These are phyloP conservation scores for Oryza coarctata DNA, from an alignment of 176 grass and related monocot species.

Conservation along the genomic window DNA sequence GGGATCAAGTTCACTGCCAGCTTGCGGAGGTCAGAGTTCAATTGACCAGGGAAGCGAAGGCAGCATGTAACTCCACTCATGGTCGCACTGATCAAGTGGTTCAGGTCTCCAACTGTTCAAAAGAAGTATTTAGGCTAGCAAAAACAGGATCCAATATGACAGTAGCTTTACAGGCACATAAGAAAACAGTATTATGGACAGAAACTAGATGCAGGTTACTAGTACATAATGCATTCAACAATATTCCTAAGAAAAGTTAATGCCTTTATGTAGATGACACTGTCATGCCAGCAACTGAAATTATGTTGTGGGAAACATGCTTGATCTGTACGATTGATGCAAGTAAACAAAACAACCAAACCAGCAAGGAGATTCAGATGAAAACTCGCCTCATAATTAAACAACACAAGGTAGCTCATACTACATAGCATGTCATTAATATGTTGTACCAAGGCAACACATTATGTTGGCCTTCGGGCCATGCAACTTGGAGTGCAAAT, in stretches of 20 bases:
- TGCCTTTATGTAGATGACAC: background rate
- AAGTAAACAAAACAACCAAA: background rate
- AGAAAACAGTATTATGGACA: background rate
- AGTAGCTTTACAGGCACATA: background rate
- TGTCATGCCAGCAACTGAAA: background rate
- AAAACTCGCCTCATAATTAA: background rate
- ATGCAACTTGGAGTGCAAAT: background rate
- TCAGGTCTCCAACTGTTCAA: slow-evolving; percentile 78
- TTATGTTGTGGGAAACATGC: background rate
- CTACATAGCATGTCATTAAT: background rate
- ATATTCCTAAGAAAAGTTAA: background rate
- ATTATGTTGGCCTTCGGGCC: background rate
- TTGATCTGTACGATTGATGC: background rate
- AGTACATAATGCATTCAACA: background rate
- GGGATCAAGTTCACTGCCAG: slow-evolving; percentile 90
- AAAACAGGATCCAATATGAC: background rate
- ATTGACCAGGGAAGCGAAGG: slow-evolving; percentile 84
- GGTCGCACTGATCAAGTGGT: slow-evolving; percentile 83
- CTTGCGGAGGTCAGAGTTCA: slow-evolving; percentile 90
- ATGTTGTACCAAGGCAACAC: background rate
- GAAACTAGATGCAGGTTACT: background rate
- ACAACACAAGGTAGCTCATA: background rate
- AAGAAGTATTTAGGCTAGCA: background rate
- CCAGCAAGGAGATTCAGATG: background rate
- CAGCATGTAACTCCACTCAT: slow-evolving; percentile 95